phyloP scores from a whole-genome alignment of 2,329 filamentous ascomycete species.

The Bipolaris oryzae region DNA sequence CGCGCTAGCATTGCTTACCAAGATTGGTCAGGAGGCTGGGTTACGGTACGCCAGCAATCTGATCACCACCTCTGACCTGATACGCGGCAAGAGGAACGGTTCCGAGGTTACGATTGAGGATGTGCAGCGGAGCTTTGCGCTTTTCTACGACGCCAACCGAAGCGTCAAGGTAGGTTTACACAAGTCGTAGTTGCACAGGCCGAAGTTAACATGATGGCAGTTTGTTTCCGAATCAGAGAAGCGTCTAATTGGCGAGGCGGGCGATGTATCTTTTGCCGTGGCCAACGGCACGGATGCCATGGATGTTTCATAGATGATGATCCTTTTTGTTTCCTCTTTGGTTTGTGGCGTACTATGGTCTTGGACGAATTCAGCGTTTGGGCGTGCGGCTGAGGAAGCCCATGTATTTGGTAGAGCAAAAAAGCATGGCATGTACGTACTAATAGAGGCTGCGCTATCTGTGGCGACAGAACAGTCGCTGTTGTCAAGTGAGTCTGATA shows the following conservation, averaged over 20 bases:
- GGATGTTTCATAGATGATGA: constrained; percentile 63
- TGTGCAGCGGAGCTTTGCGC: constrained; percentile 88
- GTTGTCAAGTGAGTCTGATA: background rate
- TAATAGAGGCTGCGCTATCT: background rate
- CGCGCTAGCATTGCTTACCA: constrained; percentile 88
- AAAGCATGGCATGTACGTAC: constrained; percentile 11
- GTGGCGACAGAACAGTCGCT: background rate
- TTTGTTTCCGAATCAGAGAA: constrained; percentile 92
- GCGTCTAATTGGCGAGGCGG: constrained; percentile 87
- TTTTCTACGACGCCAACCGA: constrained; percentile 89
- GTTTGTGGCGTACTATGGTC: constrained; percentile 31
- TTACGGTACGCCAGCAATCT: constrained; percentile 97
- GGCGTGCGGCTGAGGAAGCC: constrained; percentile 11
- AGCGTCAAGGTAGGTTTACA: constrained; percentile 69
- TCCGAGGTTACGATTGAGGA: constrained; percentile 86
- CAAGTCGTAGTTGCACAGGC: background rate
- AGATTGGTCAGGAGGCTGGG: constrained; percentile 91
- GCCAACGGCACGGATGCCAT: constrained; percentile 67
- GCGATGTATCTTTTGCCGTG: constrained; percentile 71
- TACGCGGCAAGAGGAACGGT: constrained; percentile 82
- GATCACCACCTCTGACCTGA: constrained; percentile 89
- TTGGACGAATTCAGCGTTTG: constrained; percentile 30
- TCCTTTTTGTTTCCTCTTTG: background rate
- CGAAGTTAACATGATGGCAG: constrained; percentile 34
- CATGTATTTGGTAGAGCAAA: constrained; percentile 7